Base-by-base conservation (phyloP, 495 filamentous ascomycete genomes). In the Aspergillus coremiiformis region DNA sequence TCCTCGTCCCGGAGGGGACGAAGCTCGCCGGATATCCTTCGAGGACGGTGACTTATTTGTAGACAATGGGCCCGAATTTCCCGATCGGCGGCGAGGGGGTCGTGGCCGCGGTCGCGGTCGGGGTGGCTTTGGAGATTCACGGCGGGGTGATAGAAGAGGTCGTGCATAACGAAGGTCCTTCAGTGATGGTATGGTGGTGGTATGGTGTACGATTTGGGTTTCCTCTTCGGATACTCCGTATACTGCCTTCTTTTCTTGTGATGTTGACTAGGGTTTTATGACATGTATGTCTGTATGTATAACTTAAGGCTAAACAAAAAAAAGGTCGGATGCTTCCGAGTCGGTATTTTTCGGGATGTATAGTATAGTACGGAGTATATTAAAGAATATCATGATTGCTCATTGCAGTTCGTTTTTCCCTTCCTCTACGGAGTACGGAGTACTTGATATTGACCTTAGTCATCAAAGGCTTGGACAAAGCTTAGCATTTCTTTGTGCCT, bases 1-100 rank as follows among this genome's bases (percentile, higher is more conserved):
- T 55, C 53, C 63, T 53, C 63, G 70, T 39, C 57, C 73, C 64
- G 70, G 80, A 23, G 81, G 81, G 32, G 81, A 81, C 37, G 81
- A 88, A 21, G 82, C 83, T 65, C 79, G 85, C 44, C 75, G 87
- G 26, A 92, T 86, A 64, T 85, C 82, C 0, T 96, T 95, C 60
- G 87, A 94, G 69, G 75, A 86, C 49, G 78, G 75, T 0, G 80
- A 84, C 53, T 39, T 65, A 0, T 76, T 95, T 41, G 85, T 94
- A 42, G 88, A 95, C 66, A 70, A 79, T 53, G 90, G 89, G 3
- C 77, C 78, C 5, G 89, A 95, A 63, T 81, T 82, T 56, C 54
- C 66, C 6, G 55, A 63, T 42, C 63, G 70, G 45, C 24, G 49
- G 12, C 57, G 67, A 44, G 46, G 65, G 32, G 70, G 74, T 21